phyloP scores from a whole-genome alignment of 768 basidiomycete species.

The Suillus paluster region DNA sequence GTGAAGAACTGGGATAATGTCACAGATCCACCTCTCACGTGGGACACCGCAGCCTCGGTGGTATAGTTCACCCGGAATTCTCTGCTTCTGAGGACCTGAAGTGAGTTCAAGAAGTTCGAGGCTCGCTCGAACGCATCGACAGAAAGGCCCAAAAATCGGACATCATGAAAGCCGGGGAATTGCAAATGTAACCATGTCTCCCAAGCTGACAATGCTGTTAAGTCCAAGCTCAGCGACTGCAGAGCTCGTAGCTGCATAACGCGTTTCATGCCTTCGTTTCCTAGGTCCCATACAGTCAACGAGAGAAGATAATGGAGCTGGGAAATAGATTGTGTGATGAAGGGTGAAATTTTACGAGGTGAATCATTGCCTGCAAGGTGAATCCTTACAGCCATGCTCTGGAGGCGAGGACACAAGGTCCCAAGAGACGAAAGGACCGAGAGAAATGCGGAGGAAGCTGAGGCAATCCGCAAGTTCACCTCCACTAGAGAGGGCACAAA shows the following conservation, averaged over 20 bases:
- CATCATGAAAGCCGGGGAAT: neutral
- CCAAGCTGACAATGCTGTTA: neutral
- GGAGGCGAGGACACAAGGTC: neutral
- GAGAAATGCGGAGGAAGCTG: neutral
- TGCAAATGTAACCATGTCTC: neutral
- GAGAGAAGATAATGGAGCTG: neutral
- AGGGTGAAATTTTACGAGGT: neutral
- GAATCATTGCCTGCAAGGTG: neutral
- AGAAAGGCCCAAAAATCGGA: neutral
- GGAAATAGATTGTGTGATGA: neutral
- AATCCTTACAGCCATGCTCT: neutral
- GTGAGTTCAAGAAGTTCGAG: neutral
- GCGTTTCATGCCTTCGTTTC: neutral
- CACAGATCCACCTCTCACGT: too few relatives aligned
- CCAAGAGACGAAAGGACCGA: neutral
- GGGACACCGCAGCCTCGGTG: too few relatives aligned
- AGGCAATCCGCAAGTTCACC: neutral
- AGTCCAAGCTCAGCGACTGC: neutral
- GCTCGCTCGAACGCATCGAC: neutral
- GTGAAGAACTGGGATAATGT: neutral
- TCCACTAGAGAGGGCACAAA: constrained; percentile 23
- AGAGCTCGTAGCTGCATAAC: neutral
- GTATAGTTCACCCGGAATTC: too few relatives aligned
- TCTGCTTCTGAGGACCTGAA: neutral
- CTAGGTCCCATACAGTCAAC: neutral